A percentile compares a stretch with the other conserved stretches of the same genome.
Evolutionary conservation across 768 basidiomycete genomes (phyloP).

Genomic region (Leccinellum albellum): DNA sequence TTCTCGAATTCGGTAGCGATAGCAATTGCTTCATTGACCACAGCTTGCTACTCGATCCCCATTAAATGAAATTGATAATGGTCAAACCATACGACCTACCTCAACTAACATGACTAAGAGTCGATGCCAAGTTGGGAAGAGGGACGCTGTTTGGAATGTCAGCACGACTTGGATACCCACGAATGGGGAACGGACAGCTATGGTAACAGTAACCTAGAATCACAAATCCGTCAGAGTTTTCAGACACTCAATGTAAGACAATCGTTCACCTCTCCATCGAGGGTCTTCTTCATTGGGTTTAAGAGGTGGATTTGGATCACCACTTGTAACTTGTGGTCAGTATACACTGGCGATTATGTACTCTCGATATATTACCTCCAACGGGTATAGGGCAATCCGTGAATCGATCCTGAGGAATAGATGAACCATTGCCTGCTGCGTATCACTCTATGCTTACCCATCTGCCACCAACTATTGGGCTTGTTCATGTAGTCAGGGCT

Average conservation of each 20-base stretch:
- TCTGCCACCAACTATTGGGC: slow-evolving; percentile 22
- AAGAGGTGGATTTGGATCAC: slow-evolving; percentile 13
- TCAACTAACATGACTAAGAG: slow-evolving; percentile 11
- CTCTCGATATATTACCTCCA: slow-evolving; percentile 4
- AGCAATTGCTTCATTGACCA: slow-evolving; percentile 11
- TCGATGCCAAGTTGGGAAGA: slow-evolving; percentile 23
- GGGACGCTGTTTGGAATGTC: slow-evolving; percentile 11
- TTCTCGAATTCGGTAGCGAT: slow-evolving; percentile 7
- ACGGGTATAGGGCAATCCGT: slow-evolving; percentile 14
- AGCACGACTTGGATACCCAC: not conserved
- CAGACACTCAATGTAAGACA: not conserved
- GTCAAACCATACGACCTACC: not conserved
- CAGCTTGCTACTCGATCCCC: slow-evolving; percentile 10
- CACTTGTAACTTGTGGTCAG: slow-evolving; percentile 6
- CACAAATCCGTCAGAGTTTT: slow-evolving; percentile 1
- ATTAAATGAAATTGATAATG: not conserved
- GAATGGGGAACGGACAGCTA: slow-evolving; percentile 1
- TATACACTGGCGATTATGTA: no score
- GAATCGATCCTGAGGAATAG: slow-evolving; percentile 8
- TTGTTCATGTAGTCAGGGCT: slow-evolving; percentile 10
- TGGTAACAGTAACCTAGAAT: slow-evolving; percentile 21
- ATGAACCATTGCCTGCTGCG: not conserved
- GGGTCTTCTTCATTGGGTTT: no score
- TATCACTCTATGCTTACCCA: slow-evolving; percentile 1
- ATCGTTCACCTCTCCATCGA: slow-evolving; percentile 8